Evolutionary conservation across 768 basidiomycete species (phyloP), one percentile per base, ranked within the genome.

Genomic region (Termitomyces titanicus): DNA sequence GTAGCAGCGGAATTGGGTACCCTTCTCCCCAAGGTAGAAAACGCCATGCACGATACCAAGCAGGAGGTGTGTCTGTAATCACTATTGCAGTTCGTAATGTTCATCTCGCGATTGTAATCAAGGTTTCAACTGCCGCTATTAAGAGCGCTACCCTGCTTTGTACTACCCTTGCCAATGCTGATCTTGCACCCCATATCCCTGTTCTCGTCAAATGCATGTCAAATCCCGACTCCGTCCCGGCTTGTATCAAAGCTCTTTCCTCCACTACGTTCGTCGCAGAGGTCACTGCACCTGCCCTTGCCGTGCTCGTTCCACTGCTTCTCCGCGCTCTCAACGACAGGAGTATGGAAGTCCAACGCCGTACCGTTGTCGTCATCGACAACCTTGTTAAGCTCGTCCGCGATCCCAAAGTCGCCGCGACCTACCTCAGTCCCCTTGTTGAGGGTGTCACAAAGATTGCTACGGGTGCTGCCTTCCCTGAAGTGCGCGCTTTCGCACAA

Each of bases 311-410:
- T 7, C 96, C 96, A 7, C 83, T 98, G 22, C 78, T 98, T 46
- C 78, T 83, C 40, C 92, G 96, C 65, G 95, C 92, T 10, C 77
- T 98, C 63, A 95, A 95, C 61, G 95, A 97, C 68, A 83, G 95
- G 61, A 94, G 93, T 55, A 97, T 94, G 87, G 94, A 97, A 64
- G 92, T 94, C 18, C 94, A 96, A 68, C 88, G 96, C 54, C 86
- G 96, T 55, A 88, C 92, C 0, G 94, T 97, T 55, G 87, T 98
- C 47, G 93, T 98, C 65, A 84, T 94, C 57, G 94, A 96, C 66
- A 98, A 98, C 72, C 79, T 98, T 52, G 95, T 97, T 72, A 98
- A 98, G 74, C 89, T 98, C 58, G 96, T 98, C 39, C 89, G 96
- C 59, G 85, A 95, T 64, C 89, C 92, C 3, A 85, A 80, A 56